Percentiles rank a stretch among this genome's conserved stretches.
Evolutionary conservation across 768 basidiomycete genomes (phyloP).

Genomic region (Termitomyces sp.): DNA sequence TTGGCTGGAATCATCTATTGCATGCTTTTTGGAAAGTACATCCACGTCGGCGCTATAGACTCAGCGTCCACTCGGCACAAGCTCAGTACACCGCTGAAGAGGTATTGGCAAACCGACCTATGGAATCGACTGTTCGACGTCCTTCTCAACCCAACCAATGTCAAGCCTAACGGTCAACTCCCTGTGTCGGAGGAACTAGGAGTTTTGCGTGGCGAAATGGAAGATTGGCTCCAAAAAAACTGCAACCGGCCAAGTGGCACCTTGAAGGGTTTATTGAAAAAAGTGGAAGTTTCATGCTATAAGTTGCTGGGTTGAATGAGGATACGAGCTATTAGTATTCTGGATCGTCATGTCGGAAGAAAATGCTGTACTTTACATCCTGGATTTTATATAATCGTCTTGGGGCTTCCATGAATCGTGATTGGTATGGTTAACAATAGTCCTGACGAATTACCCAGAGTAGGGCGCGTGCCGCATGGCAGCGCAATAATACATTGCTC

Average conservation of each 20-base stretch:
- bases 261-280: conserved; percentile 79
- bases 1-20: conserved; percentile 92
- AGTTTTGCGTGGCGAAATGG: conserved; percentile 74
- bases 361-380: neutral
- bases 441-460: too few species aligned
- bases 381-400: too few species aligned
- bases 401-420: too few species aligned
- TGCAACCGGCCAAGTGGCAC: conserved; percentile 83
- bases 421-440: too few species aligned
- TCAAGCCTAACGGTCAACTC: conserved; percentile 52
- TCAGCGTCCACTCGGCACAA: conserved; percentile 45
- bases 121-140: conserved; percentile 85
- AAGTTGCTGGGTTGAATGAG: conserved; percentile 7
- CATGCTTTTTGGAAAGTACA: conserved; percentile 96
- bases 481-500: too few species aligned
- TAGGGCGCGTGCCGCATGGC: too few species aligned
- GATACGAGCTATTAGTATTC: neutral
- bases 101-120: conserved; percentile 92
- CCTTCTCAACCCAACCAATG: conserved; percentile 77
- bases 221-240: conserved; percentile 80
- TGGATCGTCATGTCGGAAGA: neutral
- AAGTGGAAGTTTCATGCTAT: conserved; percentile 63
- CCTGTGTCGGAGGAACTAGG: conserved; percentile 73
- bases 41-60: conserved; percentile 64
- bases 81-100: conserved; percentile 76